Conservation (phyloP, 2,329 filamentous ascomycete genomes). For the Cladosporium sp. region DNA sequence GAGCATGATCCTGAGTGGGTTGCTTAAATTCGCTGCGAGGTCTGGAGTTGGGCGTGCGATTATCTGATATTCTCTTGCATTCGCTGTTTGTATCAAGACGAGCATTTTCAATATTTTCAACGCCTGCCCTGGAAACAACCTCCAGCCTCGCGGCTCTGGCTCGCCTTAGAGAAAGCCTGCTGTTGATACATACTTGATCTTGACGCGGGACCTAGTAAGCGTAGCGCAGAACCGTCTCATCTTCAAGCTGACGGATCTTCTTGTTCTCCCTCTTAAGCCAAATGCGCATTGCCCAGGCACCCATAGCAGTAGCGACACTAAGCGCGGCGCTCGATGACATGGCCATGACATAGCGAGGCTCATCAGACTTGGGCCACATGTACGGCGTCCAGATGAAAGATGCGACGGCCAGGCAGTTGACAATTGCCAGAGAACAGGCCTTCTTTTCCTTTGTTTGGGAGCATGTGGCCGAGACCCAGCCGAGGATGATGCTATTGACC, state of each 20-base stretch:
- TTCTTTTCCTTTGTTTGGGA: conserved; percentile 46
- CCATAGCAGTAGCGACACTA: conserved; percentile 45
- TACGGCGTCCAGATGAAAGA: conserved; percentile 48
- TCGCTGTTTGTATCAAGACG: no score
- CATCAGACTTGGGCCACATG: conserved; percentile 49
- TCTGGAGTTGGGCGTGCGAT: no score
- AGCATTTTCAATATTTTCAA: no score
- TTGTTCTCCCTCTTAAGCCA: conserved; percentile 46
- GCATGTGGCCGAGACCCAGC: conserved; percentile 39
- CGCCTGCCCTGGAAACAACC: no score
- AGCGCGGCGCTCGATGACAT: conserved; percentile 36
- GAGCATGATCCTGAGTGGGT: no score
- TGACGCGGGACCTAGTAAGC: conserved; percentile 25
- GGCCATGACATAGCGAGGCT: conserved; percentile 46
- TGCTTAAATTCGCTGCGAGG: no score
- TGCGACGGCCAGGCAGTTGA: conserved; percentile 50
- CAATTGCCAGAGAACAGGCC: conserved; percentile 42
- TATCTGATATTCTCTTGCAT: no score
- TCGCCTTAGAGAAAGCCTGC: background rate
- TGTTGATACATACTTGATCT: background rate
- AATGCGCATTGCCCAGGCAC: conserved; percentile 46
- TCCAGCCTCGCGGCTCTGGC: no score
- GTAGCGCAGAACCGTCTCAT: conserved; percentile 31
- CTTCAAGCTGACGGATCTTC: conserved; percentile 34
- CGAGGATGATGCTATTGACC: conserved; percentile 38